These are phyloP conservation scores for Bretschneidera sinensis DNA, from an alignment of 345 rosid species.

Conservation along the genomic window DNA sequence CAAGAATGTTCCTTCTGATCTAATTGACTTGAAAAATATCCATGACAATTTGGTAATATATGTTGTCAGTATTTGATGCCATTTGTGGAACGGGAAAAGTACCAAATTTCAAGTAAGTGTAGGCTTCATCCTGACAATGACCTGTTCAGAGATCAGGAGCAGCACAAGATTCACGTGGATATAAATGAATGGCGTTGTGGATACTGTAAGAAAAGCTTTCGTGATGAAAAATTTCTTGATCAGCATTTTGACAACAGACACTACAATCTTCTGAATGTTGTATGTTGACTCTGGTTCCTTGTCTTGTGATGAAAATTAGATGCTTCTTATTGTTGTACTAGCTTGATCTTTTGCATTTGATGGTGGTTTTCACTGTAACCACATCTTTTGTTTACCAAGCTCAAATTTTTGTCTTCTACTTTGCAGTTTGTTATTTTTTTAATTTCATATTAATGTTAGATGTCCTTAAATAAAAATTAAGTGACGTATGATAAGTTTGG, in stretches of 20 bases:
- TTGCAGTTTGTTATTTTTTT: background rate
- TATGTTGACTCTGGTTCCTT: slow-evolving; percentile 41
- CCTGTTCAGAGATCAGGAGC: slow-evolving; percentile 85
- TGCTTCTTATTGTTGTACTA: background rate
- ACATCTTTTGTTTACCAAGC: background rate
- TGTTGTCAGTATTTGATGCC: slow-evolving; percentile 75
- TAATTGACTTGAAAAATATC: background rate
- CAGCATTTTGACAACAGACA: slow-evolving; percentile 81
- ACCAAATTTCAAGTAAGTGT: slow-evolving; percentile 51
- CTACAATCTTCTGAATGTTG: slow-evolving; percentile 69
- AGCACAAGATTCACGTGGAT: slow-evolving; percentile 73
- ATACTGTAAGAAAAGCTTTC: slow-evolving; percentile 91
- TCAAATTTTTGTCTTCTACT: background rate
- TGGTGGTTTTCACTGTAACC: background rate
- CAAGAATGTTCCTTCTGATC: background rate
- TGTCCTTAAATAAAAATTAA: background rate
- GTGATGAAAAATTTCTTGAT: slow-evolving; percentile 75
- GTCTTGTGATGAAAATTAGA: slow-evolving; percentile 11
- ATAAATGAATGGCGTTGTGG: slow-evolving; percentile 85
- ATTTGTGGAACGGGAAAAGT: slow-evolving; percentile 66
- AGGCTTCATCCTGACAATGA: slow-evolving; percentile 84
- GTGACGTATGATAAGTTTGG: background rate
- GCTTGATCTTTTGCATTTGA: background rate
- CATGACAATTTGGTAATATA: slow-evolving; percentile 3
- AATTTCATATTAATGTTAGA: too few relatives aligned